These are phyloP conservation scores for Linum usitatissimum DNA, from an alignment of 345 rosid species.

Conservation along the genomic window DNA sequence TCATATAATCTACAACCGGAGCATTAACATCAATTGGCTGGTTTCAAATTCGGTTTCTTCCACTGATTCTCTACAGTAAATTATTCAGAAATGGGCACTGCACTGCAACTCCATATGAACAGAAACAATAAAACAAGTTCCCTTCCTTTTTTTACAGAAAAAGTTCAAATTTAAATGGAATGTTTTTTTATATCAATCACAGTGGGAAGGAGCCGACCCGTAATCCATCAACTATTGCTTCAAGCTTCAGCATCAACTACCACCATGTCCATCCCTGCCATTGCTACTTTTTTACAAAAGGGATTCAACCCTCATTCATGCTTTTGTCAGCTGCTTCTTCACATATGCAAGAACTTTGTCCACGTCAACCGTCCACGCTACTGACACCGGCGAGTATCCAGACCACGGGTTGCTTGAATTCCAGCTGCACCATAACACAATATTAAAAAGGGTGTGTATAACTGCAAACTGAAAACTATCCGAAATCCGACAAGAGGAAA, in stretches of 20 bases:
- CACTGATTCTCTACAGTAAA: too few species aligned
- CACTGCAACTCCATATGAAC: not conserved
- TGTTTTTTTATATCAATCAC: too few species aligned
- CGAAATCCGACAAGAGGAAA: too few species aligned
- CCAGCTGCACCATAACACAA: conserved; percentile 42
- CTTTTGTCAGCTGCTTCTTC: conserved; percentile 52
- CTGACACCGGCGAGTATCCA: conserved; percentile 59
- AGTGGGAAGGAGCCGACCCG: too few species aligned
- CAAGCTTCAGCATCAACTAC: too few species aligned
- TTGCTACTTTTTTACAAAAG: not conserved
- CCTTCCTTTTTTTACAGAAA: too few species aligned
- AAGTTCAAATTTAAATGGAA: too few species aligned
- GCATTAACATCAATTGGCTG: too few species aligned
- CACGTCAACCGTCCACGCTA: conserved; percentile 74
- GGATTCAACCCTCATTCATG: conserved; percentile 17
- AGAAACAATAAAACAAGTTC: not conserved
- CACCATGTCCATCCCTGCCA: too few species aligned
- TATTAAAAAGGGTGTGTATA: not conserved
- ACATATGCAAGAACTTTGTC: conserved; percentile 42
- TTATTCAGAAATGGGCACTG: not conserved
- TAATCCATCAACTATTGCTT: too few species aligned
- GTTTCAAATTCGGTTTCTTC: too few species aligned
- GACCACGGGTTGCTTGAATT: conserved; percentile 77
- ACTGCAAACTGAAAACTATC: not conserved
- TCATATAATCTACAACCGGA: too few species aligned